Evolutionary conservation across 192 early-diverging fungal species (phyloP).

Genomic region (Glomus cerebriforme): DNA sequence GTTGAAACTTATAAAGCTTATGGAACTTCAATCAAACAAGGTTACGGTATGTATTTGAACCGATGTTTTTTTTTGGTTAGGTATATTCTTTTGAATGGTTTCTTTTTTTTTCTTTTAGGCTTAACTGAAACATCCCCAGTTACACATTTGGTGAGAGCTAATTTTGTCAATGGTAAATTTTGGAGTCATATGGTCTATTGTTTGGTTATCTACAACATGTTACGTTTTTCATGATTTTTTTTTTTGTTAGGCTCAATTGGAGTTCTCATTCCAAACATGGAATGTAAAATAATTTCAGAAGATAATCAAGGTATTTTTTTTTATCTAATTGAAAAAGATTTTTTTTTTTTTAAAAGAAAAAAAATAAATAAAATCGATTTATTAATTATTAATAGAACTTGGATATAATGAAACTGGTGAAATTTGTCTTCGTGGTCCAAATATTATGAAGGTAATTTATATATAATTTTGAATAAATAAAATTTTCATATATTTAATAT

Average conservation of each 20-base stretch:
- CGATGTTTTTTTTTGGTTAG: too few relatives aligned
- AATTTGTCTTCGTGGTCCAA: constrained; percentile 84
- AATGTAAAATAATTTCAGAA: constrained; percentile 77
- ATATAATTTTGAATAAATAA: too few relatives aligned
- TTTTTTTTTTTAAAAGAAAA: too few relatives aligned
- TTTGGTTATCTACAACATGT: not conserved
- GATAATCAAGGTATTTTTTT: constrained; percentile 50
- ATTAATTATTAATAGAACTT: constrained; percentile 41
- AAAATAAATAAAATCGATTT: not conserved
- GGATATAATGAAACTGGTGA: constrained; percentile 67
- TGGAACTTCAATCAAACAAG: constrained; percentile 58
- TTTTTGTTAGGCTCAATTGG: constrained; percentile 63
- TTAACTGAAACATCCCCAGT: constrained; percentile 68
- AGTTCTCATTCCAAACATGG: constrained; percentile 66
- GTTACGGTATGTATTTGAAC: constrained; percentile 60
- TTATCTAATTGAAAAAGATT: constrained; percentile 43
- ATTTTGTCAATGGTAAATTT: constrained; percentile 38
- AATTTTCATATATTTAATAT: too few relatives aligned
- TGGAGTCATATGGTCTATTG: not conserved
- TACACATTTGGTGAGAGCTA: constrained; percentile 40
- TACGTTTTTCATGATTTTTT: not conserved
- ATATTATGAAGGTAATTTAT: constrained; percentile 74
- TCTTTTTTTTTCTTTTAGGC: not conserved
- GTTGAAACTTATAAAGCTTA: constrained; percentile 33
- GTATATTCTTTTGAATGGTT: constrained; percentile 18